phyloP scores from a whole-genome alignment of 1,139 yeast species.

The Pichia sp. region DNA sequence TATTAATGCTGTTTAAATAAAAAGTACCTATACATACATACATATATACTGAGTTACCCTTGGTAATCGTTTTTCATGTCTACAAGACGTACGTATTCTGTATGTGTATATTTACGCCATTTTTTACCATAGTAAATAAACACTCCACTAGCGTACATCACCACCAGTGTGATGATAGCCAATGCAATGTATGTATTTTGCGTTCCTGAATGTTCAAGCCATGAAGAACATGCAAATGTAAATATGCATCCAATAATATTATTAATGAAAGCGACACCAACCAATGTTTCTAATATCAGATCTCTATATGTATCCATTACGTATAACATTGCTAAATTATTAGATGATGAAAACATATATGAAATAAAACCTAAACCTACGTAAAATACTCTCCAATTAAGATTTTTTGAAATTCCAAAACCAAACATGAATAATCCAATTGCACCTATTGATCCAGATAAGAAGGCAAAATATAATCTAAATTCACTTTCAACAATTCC shows the following conservation, averaged over 20 bases:
- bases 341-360: constrained; percentile 36
- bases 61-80: constrained; percentile 15
- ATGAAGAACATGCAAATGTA: constrained; percentile 39
- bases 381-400: constrained; percentile 35
- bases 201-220: constrained; percentile 34
- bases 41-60: too few relatives aligned
- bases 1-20: too few relatives aligned
- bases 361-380: constrained; percentile 37
- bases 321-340: constrained; percentile 37
- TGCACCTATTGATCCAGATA: constrained; percentile 37
- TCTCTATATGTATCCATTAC: constrained; percentile 40
- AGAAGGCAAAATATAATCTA: constrained; percentile 34
- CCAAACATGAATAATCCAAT: constrained; percentile 36
- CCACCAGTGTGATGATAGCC: constrained; percentile 33
- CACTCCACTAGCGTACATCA: constrained; percentile 32
- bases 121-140: constrained; percentile 35
- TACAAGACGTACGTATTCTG: constrained; percentile 20
- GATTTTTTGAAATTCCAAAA: constrained; percentile 32
- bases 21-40: too few relatives aligned
- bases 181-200: constrained; percentile 35
- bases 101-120: constrained; percentile 35
- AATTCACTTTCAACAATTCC: constrained; percentile 39
- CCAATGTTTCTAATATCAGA: constrained; percentile 36
- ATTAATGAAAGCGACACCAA: constrained; percentile 36
- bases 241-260: constrained; percentile 37